Conservation (phyloP, 192 early-diverging fungal genomes). For the Obelidium mucronatum region DNA sequence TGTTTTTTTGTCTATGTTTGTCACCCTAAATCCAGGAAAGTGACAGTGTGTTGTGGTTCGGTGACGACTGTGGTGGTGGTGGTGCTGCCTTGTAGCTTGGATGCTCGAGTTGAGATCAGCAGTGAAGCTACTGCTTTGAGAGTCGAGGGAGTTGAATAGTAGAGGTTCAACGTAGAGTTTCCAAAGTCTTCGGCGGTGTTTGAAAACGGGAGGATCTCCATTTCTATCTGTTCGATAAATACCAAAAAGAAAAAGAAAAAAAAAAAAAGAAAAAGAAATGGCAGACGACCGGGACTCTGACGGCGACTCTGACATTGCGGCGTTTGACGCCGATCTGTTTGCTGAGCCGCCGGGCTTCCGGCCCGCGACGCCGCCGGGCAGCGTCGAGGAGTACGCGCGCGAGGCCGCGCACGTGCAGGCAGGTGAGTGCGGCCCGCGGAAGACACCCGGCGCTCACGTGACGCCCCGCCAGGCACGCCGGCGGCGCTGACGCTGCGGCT, state of each 20-base stretch:
- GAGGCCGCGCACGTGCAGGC: slow-evolving; percentile 2
- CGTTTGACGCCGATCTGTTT: not conserved
- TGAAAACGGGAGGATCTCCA: slow-evolving; percentile 2
- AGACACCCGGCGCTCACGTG: no score
- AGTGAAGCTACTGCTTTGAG: not conserved
- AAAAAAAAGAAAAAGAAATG: not conserved
- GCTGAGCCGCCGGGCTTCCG: slow-evolving; percentile 45
- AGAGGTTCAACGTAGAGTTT: slow-evolving; percentile 5
- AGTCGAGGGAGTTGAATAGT: slow-evolving; percentile 20
- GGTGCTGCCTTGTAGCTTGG: not conserved
- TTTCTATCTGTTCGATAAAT: not conserved
- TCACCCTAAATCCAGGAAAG: slow-evolving; percentile 25
- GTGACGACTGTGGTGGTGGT: not conserved
- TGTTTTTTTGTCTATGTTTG: not conserved
- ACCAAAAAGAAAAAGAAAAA: slow-evolving; percentile 5
- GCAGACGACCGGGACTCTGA: not conserved
- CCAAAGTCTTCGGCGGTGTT: slow-evolving; percentile 20
- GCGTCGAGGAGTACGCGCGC: slow-evolving; percentile 10
- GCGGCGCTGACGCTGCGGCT: slow-evolving; percentile 17
- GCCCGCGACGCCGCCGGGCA: slow-evolving; percentile 40
- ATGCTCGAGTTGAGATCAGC: not conserved
- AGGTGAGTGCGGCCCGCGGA: no score
- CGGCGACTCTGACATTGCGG: not conserved
- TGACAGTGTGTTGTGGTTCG: not conserved
- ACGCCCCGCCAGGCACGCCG: slow-evolving; percentile 5